These are phyloP conservation scores for Trichoderma citrinoviride DNA, from an alignment of 2,329 filamentous ascomycete genomes.

Conservation along the genomic window DNA sequence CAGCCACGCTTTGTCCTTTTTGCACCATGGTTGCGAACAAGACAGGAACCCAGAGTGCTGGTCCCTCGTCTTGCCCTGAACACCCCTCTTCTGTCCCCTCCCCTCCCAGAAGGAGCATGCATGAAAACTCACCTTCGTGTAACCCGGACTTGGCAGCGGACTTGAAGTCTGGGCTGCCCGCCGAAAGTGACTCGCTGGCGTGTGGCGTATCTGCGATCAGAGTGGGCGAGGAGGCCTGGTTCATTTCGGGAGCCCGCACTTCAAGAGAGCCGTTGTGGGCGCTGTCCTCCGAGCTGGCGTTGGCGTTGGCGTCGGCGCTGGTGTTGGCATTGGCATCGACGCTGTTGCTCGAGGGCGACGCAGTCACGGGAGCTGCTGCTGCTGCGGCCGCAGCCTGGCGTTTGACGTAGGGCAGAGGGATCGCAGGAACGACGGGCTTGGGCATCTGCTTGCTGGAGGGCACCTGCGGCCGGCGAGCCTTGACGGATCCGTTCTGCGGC, in stretches of 20 bases:
- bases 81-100: neutral
- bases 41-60: neutral
- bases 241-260: neutral
- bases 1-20: neutral
- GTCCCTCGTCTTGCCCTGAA: neutral
- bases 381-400: constrained; percentile 38
- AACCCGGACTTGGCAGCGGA: neutral
- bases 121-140: constrained; percentile 12
- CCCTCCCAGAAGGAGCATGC: neutral
- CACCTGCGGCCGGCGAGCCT: constrained; percentile 31
- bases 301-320: neutral
- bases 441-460: constrained; percentile 31
- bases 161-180: neutral
- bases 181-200: constrained; percentile 14
- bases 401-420: constrained; percentile 41
- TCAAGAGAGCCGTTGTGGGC: neutral
- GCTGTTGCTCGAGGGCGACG: constrained; percentile 9
- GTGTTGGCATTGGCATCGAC: no score
- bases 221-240: constrained; percentile 5
- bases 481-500: constrained; percentile 35
- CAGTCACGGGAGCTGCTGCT: constrained; percentile 30
- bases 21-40: neutral
- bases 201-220: constrained; percentile 1
- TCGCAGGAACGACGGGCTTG: constrained; percentile 39
- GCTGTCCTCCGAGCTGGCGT: neutral